Base-by-base conservation (phyloP, 179 eudicot genomes). In the Drosera spatulata region DNA sequence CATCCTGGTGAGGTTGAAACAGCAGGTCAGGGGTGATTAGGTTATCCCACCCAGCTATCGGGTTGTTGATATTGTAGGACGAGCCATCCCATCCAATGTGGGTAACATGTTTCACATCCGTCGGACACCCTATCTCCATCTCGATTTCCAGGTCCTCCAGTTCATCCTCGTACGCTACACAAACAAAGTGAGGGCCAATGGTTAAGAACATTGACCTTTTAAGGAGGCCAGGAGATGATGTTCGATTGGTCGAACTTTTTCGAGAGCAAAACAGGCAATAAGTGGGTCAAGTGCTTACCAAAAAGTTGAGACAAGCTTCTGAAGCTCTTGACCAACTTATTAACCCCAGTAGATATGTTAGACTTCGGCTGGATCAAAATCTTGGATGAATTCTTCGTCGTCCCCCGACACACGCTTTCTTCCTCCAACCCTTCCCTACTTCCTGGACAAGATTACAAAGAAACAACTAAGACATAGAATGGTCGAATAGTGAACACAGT, bases 101-200 rank as follows among this genome's bases (percentile, higher is more conserved):
- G 2, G 85, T 76, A 0, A 93, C 84, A 61, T 89, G 99, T 71
- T 89, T 93, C 71, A 93, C 99, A 43, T 93, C 88, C 11, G 99
- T 93, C n/a, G 99, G 99, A 39, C 82, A 63, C 43, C 99, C 99
- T 37, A 93, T 93, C 66, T 91, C 96, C 81, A 91, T 86, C 58
- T 85, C 85, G 74, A 53, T 77, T n/a, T 83, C 95, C 62, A 61
- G 39, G 6, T 70, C 80, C 61, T 75, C 91, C 68, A 70, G 71
- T 54, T 85, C 86, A 62, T 91, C 96, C 64, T 85, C 88, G 68
- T 79, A 87, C 39, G 76, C 97, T 90, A 49, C 55, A 64, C 55
- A 40, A 6, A 61, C 15, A 49, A 46, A 59, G 4, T 53, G 3
- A 44, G 7, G 10, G 15, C 37, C 49, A 14, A 22, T 40, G 6